A percentile compares a stretch with the other conserved stretches of the same genome.
These are phyloP conservation scores for Leccinellum albellum DNA, from an alignment of 768 basidiomycete genomes.

Conservation along the genomic window DNA sequence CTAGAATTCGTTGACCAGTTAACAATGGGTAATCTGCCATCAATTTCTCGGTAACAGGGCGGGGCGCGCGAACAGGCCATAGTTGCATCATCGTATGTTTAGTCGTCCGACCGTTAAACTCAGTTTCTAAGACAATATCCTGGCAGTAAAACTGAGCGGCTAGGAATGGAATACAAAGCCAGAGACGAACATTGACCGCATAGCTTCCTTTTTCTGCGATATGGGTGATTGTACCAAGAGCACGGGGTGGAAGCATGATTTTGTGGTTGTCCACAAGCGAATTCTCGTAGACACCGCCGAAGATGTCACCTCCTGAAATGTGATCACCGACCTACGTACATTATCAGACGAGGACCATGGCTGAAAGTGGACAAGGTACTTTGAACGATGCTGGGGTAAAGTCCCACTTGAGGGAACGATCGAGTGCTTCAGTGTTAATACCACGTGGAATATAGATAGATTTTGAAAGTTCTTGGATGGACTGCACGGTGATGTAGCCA, in stretches of 20 bases:
- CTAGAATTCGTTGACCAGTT: conserved; percentile 95
- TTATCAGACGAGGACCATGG: conserved; percentile 6
- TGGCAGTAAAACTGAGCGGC: conserved; percentile 25
- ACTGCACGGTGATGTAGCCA: conserved; percentile 35
- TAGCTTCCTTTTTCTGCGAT: conserved; percentile 95
- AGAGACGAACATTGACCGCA: conserved; percentile 68
- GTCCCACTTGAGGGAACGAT: conserved; percentile 89
- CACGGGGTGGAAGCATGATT: conserved; percentile 92
- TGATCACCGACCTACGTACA: conserved; percentile 83
- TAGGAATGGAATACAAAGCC: not conserved
- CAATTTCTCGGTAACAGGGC: conserved; percentile 93
- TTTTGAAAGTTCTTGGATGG: conserved; percentile 94
- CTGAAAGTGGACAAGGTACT: conserved; percentile 35
- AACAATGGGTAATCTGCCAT: conserved; percentile 88
- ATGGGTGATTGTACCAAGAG: conserved; percentile 90
- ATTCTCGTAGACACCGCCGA: conserved; percentile 94
- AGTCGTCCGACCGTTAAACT: conserved; percentile 92
- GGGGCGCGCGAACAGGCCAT: conserved; percentile 98
- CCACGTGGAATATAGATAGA: conserved; percentile 99
- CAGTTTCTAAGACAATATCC: conserved; percentile 96
- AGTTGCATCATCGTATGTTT: conserved; percentile 96
- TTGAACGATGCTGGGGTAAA: conserved; percentile 82
- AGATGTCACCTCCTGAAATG: conserved; percentile 95
- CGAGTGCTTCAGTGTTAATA: conserved; percentile 94
- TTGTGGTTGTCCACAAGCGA: conserved; percentile 96